Conservation (phyloP, 2,329 filamentous ascomycete species). For the Cytospora mali region DNA sequence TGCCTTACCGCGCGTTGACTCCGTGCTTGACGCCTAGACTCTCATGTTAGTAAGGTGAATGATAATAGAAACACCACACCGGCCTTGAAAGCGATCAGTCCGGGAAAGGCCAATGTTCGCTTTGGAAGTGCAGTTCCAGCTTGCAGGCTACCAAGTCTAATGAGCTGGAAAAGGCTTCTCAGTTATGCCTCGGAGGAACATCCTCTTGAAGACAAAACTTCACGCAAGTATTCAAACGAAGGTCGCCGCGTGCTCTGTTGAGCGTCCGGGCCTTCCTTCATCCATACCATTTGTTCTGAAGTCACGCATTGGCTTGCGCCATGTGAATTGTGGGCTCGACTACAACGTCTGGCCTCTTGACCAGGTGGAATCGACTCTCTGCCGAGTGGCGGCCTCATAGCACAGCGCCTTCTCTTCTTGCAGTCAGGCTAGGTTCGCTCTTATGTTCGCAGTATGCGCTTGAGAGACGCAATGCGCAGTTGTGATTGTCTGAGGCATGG, state of each 20-base stretch:
- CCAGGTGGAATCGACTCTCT: not conserved
- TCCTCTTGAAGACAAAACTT: not conserved
- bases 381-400: not conserved
- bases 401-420: not conserved
- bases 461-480: not conserved
- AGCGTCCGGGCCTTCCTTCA: not conserved
- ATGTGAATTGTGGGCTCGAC: no score
- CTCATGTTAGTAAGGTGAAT: not conserved
- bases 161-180: not conserved
- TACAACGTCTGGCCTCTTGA: not conserved
- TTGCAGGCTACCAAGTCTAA: not conserved
- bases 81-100: not conserved
- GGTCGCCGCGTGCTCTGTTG: not conserved
- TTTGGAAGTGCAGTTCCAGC: not conserved
- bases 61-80: not conserved
- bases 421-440: not conserved
- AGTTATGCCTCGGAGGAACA: not conserved
- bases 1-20: not conserved
- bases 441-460: not conserved
- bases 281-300: not conserved
- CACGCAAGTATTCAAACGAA: not conserved
- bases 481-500: not conserved
- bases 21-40: not conserved
- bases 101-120: not conserved
- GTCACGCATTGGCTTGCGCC: not conserved